phyloP scores from a whole-genome alignment of 495 filamentous ascomycete genomes.

The Penicillium egyptiacum region DNA sequence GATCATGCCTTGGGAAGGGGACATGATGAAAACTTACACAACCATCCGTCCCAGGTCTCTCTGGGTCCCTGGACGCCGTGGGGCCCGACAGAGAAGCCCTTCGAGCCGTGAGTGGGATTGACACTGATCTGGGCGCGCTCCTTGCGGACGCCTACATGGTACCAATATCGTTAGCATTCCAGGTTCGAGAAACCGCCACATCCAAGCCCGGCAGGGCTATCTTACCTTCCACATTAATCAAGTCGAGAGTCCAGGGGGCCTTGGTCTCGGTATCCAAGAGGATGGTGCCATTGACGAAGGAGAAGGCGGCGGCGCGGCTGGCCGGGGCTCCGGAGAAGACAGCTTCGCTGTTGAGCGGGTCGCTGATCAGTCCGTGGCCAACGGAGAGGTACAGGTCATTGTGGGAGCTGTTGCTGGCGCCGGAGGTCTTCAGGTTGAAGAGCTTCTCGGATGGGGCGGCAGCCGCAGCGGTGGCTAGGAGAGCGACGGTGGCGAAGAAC shows the following conservation, averaged over 20 bases:
- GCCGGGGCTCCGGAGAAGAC: constrained; percentile 17
- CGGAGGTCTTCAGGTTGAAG: constrained; percentile 25
- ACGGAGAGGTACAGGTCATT: constrained; percentile 22
- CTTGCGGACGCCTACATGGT: constrained; percentile 6
- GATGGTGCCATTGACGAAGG: constrained; percentile 20
- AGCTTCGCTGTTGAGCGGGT: constrained; percentile 24
- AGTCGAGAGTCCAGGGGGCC: constrained; percentile 21
- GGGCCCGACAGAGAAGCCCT: constrained; percentile 3
- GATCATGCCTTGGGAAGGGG: not conserved
- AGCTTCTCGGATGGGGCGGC: constrained; percentile 20
- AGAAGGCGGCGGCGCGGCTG: constrained; percentile 18
- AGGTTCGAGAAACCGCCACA: not conserved
- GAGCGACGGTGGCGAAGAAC: constrained; percentile 19
- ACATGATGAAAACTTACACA: constrained; percentile 2
- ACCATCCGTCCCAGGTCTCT: constrained; percentile 6
- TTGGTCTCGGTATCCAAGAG: constrained; percentile 11
- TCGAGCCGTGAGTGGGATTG: constrained; percentile 9
- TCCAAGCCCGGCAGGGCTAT: not conserved
- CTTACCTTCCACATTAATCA: constrained; percentile 18
- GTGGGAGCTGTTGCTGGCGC: constrained; percentile 16
- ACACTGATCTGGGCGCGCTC: constrained; percentile 8
- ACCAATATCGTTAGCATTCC: not conserved
- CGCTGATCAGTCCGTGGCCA: constrained; percentile 12
- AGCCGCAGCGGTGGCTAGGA: constrained; percentile 20
- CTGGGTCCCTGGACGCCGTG: constrained; percentile 4